Base-by-base conservation (phyloP, 257 asterid species). In the Rauvolfia tetraphylla region DNA sequence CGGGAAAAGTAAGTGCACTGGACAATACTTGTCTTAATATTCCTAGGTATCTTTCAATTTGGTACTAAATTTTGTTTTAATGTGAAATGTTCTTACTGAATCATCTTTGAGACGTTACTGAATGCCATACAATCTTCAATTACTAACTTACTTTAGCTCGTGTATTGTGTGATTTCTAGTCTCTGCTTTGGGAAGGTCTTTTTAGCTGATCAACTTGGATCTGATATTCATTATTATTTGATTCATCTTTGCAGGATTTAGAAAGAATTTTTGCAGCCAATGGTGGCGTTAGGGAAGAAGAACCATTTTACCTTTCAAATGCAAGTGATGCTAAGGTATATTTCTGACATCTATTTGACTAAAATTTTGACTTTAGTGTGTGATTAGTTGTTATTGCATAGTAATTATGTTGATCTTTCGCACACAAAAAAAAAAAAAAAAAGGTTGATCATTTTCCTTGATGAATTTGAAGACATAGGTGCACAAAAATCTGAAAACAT, bases 291-390 rank as follows among this genome's bases (percentile, higher is more conserved):
- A 83, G 81, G 66, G 99, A 91, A 74, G 87, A 86, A 77, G 99
- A 92, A 78, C 99, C 97, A 75, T 95, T 95, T 85, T 87, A 76
- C 73, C 95, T 95, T 72, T 82, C 90, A 41, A 84, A 78, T 74
- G 44, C 83, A 74, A 67, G 81, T 78, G 84, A 72, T 73, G 90
- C 85, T 65, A 84, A 90, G 92, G 98, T 89, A 88, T 68, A 5
- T 7, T 3, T 68, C 33, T 58, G 7, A 0, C 29, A 39, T 39
- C 29, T 7, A 36, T 8, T n/a, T 9, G 27, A 20, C 14, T 66
- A 8, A 17, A 23, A 18, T 59, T 58, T 1, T 11, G 0, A 3
- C 57, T 11, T 12, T 29, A 11, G 2, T 27, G 3, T 1, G 29
- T 63, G 49, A 36, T 4, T 13, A 36, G 49, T 27, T 29, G 22